Conservation (phyloP, 495 filamentous ascomycete genomes). For the Xylaria curta region DNA sequence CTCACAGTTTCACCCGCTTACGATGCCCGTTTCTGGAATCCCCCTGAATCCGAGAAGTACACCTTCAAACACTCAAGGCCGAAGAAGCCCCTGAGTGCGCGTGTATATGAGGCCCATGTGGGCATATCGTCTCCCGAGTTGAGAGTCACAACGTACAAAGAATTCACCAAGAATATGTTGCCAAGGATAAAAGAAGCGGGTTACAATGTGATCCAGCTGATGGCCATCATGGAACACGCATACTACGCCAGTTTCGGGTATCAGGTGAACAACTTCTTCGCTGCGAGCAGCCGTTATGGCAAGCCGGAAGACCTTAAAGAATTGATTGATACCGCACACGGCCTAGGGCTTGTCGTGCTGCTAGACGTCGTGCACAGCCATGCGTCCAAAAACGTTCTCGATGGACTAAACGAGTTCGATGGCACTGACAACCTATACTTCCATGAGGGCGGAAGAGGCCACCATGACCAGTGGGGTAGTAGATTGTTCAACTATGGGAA, state of each 20-base stretch:
- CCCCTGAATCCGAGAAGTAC: conserved; percentile 74
- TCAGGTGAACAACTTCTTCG: conserved; percentile 98
- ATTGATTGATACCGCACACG: conserved; percentile 92
- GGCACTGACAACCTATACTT: conserved; percentile 95
- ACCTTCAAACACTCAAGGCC: conserved; percentile 82
- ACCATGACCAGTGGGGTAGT: conserved; percentile 94
- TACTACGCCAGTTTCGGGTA: conserved; percentile 99
- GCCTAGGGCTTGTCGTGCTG: conserved; percentile 88
- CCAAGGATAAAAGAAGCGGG: conserved; percentile 89
- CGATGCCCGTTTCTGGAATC: conserved; percentile 97
- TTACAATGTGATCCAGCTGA: conserved; percentile 97
- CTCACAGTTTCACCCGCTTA: conserved; percentile 86
- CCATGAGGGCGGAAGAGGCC: conserved; percentile 81
- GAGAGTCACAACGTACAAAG: conserved; percentile 89
- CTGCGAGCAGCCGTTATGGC: conserved; percentile 94
- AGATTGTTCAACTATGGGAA: conserved; percentile 95
- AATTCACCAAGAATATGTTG: conserved; percentile 91
- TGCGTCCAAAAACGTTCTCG: conserved; percentile 93
- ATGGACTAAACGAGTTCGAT: conserved; percentile 94
- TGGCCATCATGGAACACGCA: conserved; percentile 99
- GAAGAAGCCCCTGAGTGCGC: conserved; percentile 80
- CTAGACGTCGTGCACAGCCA: conserved; percentile 98
- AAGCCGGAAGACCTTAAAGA: conserved; percentile 95
- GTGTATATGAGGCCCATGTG: conserved; percentile 97
- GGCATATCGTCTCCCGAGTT: conserved; percentile 94